Conservation (phyloP, 1,139 yeast genomes). For the Hyphopichia khmerensis region DNA sequence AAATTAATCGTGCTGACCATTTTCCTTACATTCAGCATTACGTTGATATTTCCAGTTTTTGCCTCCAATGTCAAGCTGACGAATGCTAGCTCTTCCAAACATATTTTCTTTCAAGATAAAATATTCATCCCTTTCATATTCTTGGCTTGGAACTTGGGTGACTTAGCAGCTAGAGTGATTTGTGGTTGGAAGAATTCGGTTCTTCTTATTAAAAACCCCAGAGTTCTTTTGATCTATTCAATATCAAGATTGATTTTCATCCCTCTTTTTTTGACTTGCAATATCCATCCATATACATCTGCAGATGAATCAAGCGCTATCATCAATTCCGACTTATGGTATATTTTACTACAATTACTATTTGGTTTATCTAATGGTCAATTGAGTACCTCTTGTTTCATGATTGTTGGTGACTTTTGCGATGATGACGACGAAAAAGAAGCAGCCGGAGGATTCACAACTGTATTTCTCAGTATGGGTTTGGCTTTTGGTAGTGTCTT, state of each 20-base stretch:
- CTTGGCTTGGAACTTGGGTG: conserved; percentile 86
- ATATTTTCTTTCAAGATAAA: conserved; percentile 39
- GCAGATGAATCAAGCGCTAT: conserved; percentile 28
- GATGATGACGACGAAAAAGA: conserved; percentile 68
- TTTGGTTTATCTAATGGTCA: conserved; percentile 93
- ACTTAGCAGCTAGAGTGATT: conserved; percentile 69
- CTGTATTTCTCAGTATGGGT: conserved; percentile 72
- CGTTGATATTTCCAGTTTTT: conserved; percentile 86
- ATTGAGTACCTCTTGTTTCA: conserved; percentile 74
- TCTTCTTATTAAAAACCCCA: conserved; percentile 39
- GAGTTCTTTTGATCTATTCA: conserved; percentile 49
- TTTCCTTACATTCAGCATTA: conserved; percentile 70
- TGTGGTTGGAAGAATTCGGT: conserved; percentile 54
- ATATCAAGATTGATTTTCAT: conserved; percentile 53
- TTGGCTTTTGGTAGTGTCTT: conserved; percentile 73
- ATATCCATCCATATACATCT: conserved; percentile 40
- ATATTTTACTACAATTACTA: conserved; percentile 64
- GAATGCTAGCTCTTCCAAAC: conserved; percentile 22
- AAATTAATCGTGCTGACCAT: conserved; percentile 66
- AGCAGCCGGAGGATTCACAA: conserved; percentile 93
- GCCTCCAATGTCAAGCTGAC: conserved; percentile 69
- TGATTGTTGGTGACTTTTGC: conserved; percentile 67
- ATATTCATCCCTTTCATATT: conserved; percentile 76
- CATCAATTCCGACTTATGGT: conserved; percentile 62
- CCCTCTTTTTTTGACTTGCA: conserved; percentile 70